phyloP scores from a whole-genome alignment of 129 eudicot genomes.

The Arctium minus region DNA sequence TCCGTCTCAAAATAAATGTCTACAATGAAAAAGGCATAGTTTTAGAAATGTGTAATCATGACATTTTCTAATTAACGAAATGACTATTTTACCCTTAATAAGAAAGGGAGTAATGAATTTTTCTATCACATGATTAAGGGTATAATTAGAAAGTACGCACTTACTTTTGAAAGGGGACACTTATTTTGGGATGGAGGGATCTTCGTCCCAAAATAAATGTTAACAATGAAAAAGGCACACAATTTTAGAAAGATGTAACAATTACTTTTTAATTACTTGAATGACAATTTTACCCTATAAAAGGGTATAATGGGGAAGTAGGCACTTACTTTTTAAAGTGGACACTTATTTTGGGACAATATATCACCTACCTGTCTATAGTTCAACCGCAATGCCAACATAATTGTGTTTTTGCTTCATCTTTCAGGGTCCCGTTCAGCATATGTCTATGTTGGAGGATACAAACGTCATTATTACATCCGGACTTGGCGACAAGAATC shows the following conservation, averaged over 20 bases:
- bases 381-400: neutral
- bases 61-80: neutral
- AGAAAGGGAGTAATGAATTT: neutral
- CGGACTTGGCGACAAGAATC: conserved; percentile 31
- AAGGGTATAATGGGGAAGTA: neutral
- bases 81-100: neutral
- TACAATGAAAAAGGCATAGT: neutral
- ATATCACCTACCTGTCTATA: too few relatives aligned
- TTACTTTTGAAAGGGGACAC: neutral
- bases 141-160: neutral
- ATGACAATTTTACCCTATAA: neutral
- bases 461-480: conserved; percentile 42
- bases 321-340: neutral
- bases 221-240: neutral
- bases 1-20: neutral
- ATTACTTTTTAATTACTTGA: neutral
- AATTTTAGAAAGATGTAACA: neutral
- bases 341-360: neutral
- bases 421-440: conserved; percentile 38
- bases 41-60: neutral
- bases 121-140: neutral
- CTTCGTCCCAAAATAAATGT: neutral
- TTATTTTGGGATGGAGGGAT: neutral
- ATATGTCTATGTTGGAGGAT: conserved; percentile 26
- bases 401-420: neutral